These are phyloP conservation scores for Danielozyma ontarioensis DNA, from an alignment of 805 yeast species.

Conservation along the genomic window DNA sequence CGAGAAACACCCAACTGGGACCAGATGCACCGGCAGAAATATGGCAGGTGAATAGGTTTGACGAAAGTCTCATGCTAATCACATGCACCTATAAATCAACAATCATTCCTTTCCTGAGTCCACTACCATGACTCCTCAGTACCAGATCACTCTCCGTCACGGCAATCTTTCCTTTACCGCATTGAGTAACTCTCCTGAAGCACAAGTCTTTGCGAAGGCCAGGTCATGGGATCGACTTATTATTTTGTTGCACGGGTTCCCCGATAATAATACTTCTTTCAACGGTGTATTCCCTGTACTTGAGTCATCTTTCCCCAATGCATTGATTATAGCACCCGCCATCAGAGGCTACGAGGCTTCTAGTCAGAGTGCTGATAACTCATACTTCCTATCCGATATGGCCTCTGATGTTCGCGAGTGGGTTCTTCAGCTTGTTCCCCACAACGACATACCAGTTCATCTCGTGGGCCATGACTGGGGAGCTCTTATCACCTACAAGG, in stretches of 20 bases:
- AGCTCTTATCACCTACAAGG: constrained; percentile 30
- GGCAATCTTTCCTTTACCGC: not conserved
- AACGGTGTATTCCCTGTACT: constrained; percentile 15
- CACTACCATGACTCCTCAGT: no score
- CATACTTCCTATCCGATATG: constrained; percentile 23
- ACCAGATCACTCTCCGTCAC: no score
- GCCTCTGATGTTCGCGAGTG: constrained; percentile 32
- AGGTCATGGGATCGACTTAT: constrained; percentile 20
- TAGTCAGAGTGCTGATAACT: constrained; percentile 18
- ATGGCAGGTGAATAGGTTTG: no score
- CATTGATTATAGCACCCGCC: constrained; percentile 27
- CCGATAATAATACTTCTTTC: constrained; percentile 30
- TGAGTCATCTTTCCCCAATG: constrained; percentile 9
- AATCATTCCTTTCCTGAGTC: no score
- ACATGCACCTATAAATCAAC: no score
- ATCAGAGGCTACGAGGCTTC: constrained; percentile 35
- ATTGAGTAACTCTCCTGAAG: not conserved
- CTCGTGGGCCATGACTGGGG: constrained; percentile 44
- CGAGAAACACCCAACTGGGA: no score
- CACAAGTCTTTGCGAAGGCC: not conserved
- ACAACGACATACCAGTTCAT: constrained; percentile 24
- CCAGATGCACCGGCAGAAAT: no score
- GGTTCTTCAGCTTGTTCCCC: constrained; percentile 18
- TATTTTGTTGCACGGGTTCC: constrained; percentile 33
- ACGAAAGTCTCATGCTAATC: no score